phyloP scores from a whole-genome alignment of 2,329 filamentous ascomycete species.

The Drechmeria coniospora region DNA sequence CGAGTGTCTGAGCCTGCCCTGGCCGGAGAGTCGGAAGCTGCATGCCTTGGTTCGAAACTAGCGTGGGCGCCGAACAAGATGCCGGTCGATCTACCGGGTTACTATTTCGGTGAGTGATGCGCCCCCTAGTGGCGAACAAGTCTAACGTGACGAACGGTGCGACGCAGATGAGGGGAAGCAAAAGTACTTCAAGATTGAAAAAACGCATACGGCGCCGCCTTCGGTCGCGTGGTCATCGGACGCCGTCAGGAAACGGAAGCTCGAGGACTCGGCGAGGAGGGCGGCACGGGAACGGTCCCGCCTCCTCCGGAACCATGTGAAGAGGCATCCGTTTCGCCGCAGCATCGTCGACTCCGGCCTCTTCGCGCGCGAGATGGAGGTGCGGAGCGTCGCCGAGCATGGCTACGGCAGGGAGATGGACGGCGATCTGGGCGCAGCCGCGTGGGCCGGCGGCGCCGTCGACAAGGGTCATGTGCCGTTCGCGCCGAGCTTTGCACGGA shows the following conservation, averaged over 20 bases:
- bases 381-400: conserved; percentile 5
- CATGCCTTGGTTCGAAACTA: neutral
- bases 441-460: conserved; percentile 23
- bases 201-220: conserved; percentile 34
- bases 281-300: conserved; percentile 12
- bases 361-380: conserved; percentile 13
- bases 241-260: conserved; percentile 39
- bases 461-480: conserved; percentile 25
- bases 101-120: conserved; percentile 39
- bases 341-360: conserved; percentile 17
- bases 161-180: conserved; percentile 39
- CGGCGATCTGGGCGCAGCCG: conserved; percentile 13
- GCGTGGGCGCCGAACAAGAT: conserved; percentile 8
- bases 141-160: neutral
- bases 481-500: conserved; percentile 12
- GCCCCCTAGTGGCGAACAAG: too few species aligned
- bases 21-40: too few species aligned
- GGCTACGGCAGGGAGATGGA: conserved; percentile 9
- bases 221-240: conserved; percentile 39
- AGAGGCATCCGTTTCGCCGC: conserved; percentile 17
- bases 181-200: conserved; percentile 55
- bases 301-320: conserved; percentile 21
- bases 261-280: conserved; percentile 21
- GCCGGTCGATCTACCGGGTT: conserved; percentile 31
- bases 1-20: too few species aligned